Evolutionary conservation across 2,329 filamentous ascomycete species (phyloP).

Genomic region (Alternaria ethzedia): DNA sequence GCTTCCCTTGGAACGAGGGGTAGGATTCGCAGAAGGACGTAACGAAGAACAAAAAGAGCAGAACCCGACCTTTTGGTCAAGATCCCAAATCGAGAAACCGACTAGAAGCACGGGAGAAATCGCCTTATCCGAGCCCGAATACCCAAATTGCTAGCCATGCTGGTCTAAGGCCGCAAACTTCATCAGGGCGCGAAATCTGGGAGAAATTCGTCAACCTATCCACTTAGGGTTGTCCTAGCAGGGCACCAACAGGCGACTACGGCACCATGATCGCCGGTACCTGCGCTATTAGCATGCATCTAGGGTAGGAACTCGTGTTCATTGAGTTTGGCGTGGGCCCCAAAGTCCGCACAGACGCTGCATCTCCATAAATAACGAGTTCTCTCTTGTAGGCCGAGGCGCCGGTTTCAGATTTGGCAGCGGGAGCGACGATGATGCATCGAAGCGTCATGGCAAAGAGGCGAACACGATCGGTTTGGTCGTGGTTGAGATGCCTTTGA

Average conservation of each 20-base stretch:
- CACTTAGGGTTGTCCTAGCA: background rate
- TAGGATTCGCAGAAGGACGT: background rate
- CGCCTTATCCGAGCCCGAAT: background rate
- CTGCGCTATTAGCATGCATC: conserved; percentile 1
- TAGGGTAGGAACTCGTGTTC: background rate
- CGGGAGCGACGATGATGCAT: background rate
- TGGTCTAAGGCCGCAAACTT: background rate
- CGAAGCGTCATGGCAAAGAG: conserved; percentile 1
- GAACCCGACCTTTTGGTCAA: conserved; percentile 6
- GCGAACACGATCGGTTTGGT: background rate
- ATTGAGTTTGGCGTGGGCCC: background rate
- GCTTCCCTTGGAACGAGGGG: background rate
- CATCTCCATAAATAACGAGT: background rate
- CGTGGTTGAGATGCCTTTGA: background rate
- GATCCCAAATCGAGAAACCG: background rate
- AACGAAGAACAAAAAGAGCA: background rate
- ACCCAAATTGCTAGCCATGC: background rate
- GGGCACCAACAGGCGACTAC: background rate
- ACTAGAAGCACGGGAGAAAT: conserved; percentile 2
- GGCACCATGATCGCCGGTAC: background rate
- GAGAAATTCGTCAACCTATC: background rate
- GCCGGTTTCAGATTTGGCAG: background rate
- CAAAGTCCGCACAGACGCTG: background rate
- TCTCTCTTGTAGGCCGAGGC: background rate
- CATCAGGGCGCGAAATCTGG: background rate